Evolutionary conservation across 129 eudicot genomes (phyloP).

Genomic region (Lonicera japonica): DNA sequence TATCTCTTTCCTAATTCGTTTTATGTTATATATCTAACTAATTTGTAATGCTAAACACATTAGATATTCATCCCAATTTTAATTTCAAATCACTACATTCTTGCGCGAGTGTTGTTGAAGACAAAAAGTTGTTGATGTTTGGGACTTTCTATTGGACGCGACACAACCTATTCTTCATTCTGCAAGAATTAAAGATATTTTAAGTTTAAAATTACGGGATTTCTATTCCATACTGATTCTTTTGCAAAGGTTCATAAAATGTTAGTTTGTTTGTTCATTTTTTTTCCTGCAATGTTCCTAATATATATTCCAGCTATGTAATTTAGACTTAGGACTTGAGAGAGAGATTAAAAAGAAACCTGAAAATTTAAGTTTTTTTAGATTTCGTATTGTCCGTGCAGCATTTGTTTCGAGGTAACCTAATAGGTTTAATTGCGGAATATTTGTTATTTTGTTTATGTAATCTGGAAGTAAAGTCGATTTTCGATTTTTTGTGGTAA

Average conservation of each 20-base stretch:
- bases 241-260: no score
- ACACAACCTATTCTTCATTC: background rate
- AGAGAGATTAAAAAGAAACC: background rate
- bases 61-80: background rate
- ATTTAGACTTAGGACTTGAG: background rate
- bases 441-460: background rate
- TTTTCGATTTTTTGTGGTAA: background rate
- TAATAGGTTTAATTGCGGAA: background rate
- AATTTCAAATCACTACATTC: background rate
- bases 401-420: background rate
- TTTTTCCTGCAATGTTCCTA: no score
- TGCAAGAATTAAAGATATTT: no score
- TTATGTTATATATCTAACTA: background rate
- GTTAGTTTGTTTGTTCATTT: no score
- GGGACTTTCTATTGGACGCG: background rate
- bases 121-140: background rate
- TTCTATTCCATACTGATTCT: no score
- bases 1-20: no score
- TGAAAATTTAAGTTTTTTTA: background rate
- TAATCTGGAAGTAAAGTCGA: background rate
- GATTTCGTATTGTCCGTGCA: background rate
- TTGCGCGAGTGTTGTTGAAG: no score
- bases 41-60: background rate
- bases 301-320: no score
- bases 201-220: no score